phyloP scores from a whole-genome alignment of 129 eudicot species.

The Centrapalus pauciflorus region DNA sequence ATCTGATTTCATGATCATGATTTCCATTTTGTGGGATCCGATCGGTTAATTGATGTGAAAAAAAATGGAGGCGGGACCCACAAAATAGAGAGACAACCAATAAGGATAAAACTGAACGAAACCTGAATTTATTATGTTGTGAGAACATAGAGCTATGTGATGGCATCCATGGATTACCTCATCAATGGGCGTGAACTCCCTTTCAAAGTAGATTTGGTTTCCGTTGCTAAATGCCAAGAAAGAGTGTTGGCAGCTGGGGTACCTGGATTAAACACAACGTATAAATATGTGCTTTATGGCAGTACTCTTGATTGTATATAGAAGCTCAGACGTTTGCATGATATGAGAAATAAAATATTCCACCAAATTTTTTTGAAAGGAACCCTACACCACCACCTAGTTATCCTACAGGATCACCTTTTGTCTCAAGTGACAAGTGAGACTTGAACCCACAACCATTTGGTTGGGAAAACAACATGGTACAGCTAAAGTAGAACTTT shows the following conservation, averaged over 20 bases:
- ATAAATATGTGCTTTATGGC: background rate
- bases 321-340: background rate
- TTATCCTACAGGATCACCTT: too few relatives aligned
- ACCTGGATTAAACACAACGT: constrained; percentile 31
- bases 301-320: background rate
- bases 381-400: too few relatives aligned
- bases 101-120: background rate
- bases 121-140: background rate
- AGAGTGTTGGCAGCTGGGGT: constrained; percentile 75
- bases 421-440: too few relatives aligned
- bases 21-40: constrained; percentile 1
- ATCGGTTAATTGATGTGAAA: background rate
- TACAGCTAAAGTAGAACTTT: background rate
- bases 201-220: constrained; percentile 70
- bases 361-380: too few relatives aligned
- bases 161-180: constrained; percentile 18
- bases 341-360: too few relatives aligned
- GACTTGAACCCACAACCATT: too few relatives aligned
- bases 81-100: constrained; percentile 15
- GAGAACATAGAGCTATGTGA: background rate
- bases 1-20: background rate
- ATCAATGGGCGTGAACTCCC: constrained; percentile 42
- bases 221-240: constrained; percentile 99
- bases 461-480: too few relatives aligned
- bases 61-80: constrained; percentile 1